These are phyloP conservation scores for Alternaria angustiovoidea DNA, from an alignment of 2,329 filamentous ascomycete genomes.

Conservation along the genomic window DNA sequence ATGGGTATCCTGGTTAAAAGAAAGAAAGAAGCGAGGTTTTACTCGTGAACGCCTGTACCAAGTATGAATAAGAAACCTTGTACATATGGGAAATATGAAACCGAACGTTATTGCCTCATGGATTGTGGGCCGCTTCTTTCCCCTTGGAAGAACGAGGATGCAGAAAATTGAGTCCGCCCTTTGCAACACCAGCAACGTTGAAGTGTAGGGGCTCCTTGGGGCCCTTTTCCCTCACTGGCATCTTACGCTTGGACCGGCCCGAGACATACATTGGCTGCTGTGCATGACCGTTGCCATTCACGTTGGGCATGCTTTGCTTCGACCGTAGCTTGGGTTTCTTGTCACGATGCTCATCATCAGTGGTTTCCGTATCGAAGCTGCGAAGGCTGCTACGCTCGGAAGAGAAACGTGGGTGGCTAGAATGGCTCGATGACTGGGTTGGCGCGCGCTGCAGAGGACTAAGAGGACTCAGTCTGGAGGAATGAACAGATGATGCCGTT, in stretches of 20 bases:
- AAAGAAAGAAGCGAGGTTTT: slow-evolving; percentile 25
- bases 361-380: slow-evolving; percentile 48
- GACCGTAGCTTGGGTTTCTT: slow-evolving; percentile 52
- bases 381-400: slow-evolving; percentile 49
- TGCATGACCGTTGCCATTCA: slow-evolving; percentile 34
- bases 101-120: slow-evolving; percentile 6
- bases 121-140: slow-evolving; percentile 41
- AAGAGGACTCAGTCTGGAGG: slow-evolving; percentile 19
- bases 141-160: slow-evolving; percentile 48
- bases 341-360: slow-evolving; percentile 51
- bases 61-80: slow-evolving; percentile 4
- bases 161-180: slow-evolving; percentile 44
- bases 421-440: slow-evolving; percentile 28
- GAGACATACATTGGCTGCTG: slow-evolving; percentile 50
- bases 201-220: slow-evolving; percentile 51
- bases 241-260: slow-evolving; percentile 53
- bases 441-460: slow-evolving; percentile 23
- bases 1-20: slow-evolving; percentile 33
- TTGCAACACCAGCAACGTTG: slow-evolving; percentile 48
- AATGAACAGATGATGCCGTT: slow-evolving; percentile 26
- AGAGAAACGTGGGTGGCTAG: slow-evolving; percentile 35
- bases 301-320: slow-evolving; percentile 47
- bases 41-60: slow-evolving; percentile 29
- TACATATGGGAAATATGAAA: slow-evolving; percentile 1
- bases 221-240: slow-evolving; percentile 50